Percentiles rank a stretch among this genome's conserved stretches.
These are phyloP conservation scores for Populus tomentosa DNA, from an alignment of 441 rosid genomes.

Conservation along the genomic window DNA sequence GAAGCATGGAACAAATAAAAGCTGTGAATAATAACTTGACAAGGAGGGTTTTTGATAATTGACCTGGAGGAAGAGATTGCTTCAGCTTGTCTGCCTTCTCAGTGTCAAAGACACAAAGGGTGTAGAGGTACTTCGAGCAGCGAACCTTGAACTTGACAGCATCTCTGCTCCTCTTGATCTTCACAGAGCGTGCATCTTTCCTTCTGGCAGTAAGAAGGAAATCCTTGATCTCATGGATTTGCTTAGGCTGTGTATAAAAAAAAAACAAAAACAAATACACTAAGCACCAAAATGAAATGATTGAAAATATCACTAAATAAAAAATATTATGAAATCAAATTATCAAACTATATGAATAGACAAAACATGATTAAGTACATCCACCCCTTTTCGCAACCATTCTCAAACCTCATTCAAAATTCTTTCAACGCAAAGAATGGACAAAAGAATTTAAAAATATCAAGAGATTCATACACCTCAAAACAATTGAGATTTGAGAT, in stretches of 20 bases:
- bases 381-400: neutral
- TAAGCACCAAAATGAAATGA: neutral
- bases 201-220: constrained; percentile 86
- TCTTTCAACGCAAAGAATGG: neutral
- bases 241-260: constrained; percentile 57
- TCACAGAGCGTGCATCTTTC: constrained; percentile 79
- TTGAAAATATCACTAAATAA: neutral
- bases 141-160: constrained; percentile 83
- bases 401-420: neutral
- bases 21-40: neutral
- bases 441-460: neutral
- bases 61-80: constrained; percentile 90
- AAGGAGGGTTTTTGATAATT: neutral
- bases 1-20: neutral
- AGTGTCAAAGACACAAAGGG: constrained; percentile 65
- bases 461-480: too few species aligned
- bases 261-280: neutral
- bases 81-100: constrained; percentile 87
- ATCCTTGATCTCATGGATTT: constrained; percentile 86
- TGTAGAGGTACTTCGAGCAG: constrained; percentile 77
- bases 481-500: too few species aligned
- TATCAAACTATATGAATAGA: neutral
- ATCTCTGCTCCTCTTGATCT: constrained; percentile 74
- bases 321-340: neutral
- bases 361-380: neutral